These are phyloP conservation scores for Acrasis kona DNA, from an alignment of 78 protist genomes.

Conservation along the genomic window DNA sequence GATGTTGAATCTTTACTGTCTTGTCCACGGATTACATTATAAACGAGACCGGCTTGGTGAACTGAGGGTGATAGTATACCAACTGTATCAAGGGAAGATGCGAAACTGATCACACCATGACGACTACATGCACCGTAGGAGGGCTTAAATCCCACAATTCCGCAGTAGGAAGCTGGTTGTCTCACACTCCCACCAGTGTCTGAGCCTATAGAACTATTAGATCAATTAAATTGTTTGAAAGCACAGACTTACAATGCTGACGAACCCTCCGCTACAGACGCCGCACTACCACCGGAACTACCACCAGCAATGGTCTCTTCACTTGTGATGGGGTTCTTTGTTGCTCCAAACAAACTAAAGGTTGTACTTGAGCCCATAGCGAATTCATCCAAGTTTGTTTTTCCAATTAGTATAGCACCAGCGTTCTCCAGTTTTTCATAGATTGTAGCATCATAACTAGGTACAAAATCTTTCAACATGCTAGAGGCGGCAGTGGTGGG, in stretches of 20 bases:
- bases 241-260: too few relatives aligned
- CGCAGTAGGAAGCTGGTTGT: slow-evolving; percentile 62
- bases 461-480: slow-evolving; percentile 47
- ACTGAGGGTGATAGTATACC: neutral
- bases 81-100: slow-evolving; percentile 30
- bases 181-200: slow-evolving; percentile 70
- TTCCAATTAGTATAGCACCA: slow-evolving; percentile 75
- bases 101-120: slow-evolving; percentile 55
- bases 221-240: neutral
- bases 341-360: slow-evolving; percentile 2
- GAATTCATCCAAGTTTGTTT: slow-evolving; percentile 83
- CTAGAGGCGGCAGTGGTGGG: slow-evolving; percentile 57
- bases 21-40: slow-evolving; percentile 8
- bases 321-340: neutral
- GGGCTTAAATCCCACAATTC: slow-evolving; percentile 71
- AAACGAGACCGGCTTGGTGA: neutral
- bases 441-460: slow-evolving; percentile 59
- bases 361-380: slow-evolving; percentile 65
- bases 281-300: slow-evolving; percentile 21
- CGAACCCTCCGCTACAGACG: slow-evolving; percentile 4
- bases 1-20: slow-evolving; percentile 18
- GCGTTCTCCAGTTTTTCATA: slow-evolving; percentile 19
- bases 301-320: slow-evolving; percentile 17
- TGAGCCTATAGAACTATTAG: slow-evolving; percentile 30
- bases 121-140: slow-evolving; percentile 53